phyloP scores from a whole-genome alignment of 1,284 basidiomycete species.

The Marasmius oreades region DNA sequence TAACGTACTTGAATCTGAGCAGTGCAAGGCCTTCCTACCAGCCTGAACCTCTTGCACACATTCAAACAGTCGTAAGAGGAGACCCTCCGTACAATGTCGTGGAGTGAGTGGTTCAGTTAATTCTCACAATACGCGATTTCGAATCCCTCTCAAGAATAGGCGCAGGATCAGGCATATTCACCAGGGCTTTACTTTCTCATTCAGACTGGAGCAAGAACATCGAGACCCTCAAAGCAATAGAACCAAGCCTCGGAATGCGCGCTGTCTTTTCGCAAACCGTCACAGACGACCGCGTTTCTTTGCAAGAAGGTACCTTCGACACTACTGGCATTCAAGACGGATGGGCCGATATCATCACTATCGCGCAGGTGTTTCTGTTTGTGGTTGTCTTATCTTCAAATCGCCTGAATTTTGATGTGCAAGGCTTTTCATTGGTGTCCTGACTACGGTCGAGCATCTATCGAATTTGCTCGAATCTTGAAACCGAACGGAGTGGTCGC shows the following conservation, averaged over 20 bases:
- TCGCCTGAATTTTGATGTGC: neutral
- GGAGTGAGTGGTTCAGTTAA: constrained; percentile 47
- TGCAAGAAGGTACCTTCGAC: constrained; percentile 64
- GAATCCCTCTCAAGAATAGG: constrained; percentile 47
- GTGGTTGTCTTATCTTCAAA: neutral
- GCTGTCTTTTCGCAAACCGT: constrained; percentile 51
- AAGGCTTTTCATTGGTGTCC: constrained; percentile 85
- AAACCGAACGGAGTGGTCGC: constrained; percentile 63
- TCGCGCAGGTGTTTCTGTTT: constrained; percentile 57
- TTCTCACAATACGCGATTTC: neutral
- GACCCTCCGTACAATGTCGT: constrained; percentile 52
- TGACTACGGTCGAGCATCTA: constrained; percentile 58
- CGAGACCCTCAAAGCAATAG: constrained; percentile 55
- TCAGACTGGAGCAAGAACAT: constrained; percentile 50
- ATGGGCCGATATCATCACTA: constrained; percentile 71
- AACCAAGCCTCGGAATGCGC: constrained; percentile 76
- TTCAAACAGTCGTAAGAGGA: constrained; percentile 43
- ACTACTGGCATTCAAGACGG: constrained; percentile 50
- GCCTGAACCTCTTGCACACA: constrained; percentile 47
- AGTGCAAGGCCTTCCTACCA: constrained; percentile 76
- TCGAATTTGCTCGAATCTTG: constrained; percentile 68
- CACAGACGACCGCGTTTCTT: constrained; percentile 45
- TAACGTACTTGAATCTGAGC: constrained; percentile 3
- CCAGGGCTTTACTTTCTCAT: constrained; percentile 67
- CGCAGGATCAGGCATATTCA: constrained; percentile 77